A percentile compares a stretch with the other conserved stretches of the same genome.
These are phyloP conservation scores for Neurospora sp. DNA, from an alignment of 495 filamentous ascomycete species.

Conservation along the genomic window DNA sequence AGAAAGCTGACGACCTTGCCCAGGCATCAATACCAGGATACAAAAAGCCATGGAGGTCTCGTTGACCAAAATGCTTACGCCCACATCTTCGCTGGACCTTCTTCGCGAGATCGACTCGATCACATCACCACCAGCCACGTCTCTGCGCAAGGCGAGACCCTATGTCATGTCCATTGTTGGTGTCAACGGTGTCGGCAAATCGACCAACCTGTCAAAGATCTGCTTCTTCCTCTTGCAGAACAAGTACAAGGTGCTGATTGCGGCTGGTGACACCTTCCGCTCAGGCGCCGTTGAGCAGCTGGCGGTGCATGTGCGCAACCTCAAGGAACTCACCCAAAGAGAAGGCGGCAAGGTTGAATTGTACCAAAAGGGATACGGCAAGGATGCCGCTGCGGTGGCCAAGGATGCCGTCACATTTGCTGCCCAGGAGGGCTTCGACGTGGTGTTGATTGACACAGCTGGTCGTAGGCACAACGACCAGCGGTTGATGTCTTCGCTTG, in stretches of 20 bases:
- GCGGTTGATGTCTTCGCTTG: conserved; percentile 84
- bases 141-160: conserved; percentile 53
- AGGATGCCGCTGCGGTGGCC: conserved; percentile 90
- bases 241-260: conserved; percentile 89
- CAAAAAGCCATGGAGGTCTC: conserved; percentile 80
- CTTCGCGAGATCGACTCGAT: conserved; percentile 83
- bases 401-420: conserved; percentile 83
- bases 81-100: conserved; percentile 87
- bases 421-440: conserved; percentile 66
- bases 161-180: conserved; percentile 98
- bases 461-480: conserved; percentile 92
- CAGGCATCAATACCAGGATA: conserved; percentile 68
- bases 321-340: conserved; percentile 72
- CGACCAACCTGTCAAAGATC: conserved; percentile 92
- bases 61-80: conserved; percentile 87
- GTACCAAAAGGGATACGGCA: conserved; percentile 95
- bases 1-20: conserved; percentile 2
- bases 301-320: conserved; percentile 82
- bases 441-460: conserved; percentile 94
- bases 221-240: conserved; percentile 96
- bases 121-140: conserved; percentile 48
- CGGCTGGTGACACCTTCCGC: conserved; percentile 93
- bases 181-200: conserved; percentile 97
- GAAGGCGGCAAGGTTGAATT: conserved; percentile 80
- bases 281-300: conserved; percentile 96